Percentiles rank a stretch among this genome's conserved stretches.
Evolutionary conservation across 2,329 filamentous ascomycete species (phyloP).

Genomic region (Chalara sp.): DNA sequence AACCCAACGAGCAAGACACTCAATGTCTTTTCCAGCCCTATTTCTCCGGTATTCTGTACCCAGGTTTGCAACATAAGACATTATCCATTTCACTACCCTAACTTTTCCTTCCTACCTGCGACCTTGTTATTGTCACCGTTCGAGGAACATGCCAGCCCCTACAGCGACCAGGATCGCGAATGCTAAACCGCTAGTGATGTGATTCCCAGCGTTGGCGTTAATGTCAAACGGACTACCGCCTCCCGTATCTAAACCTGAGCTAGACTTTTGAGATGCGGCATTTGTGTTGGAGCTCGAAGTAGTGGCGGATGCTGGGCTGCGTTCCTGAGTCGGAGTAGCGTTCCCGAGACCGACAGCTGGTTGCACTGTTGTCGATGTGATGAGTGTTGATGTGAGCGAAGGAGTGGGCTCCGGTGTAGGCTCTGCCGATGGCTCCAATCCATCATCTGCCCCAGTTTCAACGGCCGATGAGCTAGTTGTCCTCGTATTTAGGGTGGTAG

Average conservation of each 20-base stretch:
- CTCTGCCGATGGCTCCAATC: background rate
- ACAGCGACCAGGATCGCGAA: background rate
- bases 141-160: background rate
- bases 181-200: background rate
- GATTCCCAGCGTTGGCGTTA: constrained; percentile 1
- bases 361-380: background rate
- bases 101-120: background rate
- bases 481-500: background rate
- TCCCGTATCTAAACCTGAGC: background rate
- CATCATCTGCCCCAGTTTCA: background rate
- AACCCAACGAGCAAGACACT: background rate
- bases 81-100: background rate
- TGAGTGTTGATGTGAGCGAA: background rate
- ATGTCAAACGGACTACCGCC: constrained; percentile 10
- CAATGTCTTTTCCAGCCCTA: background rate
- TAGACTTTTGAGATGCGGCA: background rate
- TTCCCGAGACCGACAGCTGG: background rate
- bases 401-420: background rate
- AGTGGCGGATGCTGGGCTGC: background rate
- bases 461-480: background rate
- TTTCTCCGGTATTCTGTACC: background rate
- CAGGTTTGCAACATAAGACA: background rate
- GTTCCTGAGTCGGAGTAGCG: background rate
- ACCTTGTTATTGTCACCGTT: background rate
- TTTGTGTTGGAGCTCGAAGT: background rate